phyloP scores from a whole-genome alignment of 345 rosid genomes.

The Streptanthus diversifolius region DNA sequence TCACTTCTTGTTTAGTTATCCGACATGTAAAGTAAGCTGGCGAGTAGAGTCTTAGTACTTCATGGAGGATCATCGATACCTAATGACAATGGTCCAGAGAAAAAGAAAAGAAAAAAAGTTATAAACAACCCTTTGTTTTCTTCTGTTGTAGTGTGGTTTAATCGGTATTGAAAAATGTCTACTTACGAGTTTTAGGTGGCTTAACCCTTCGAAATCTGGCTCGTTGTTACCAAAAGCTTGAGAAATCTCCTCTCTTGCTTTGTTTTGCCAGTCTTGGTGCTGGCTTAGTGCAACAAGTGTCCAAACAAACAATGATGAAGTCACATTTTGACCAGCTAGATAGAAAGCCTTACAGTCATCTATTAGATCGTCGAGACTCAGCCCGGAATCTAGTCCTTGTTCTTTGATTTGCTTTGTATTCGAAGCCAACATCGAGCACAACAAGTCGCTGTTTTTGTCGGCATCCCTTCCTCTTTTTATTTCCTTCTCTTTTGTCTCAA shows the following conservation, averaged over 20 bases:
- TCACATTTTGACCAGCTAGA: constrained; percentile 65
- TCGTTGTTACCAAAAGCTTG: constrained; percentile 36
- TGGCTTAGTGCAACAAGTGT: constrained; percentile 44
- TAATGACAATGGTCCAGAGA: neutral
- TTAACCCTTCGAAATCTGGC: constrained; percentile 41
- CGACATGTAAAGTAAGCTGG: constrained; percentile 37
- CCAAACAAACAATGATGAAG: constrained; percentile 53
- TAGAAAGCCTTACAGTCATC: constrained; percentile 68
- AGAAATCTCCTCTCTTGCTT: constrained; percentile 50
- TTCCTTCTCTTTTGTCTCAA: constrained; percentile 35
- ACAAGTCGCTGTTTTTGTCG: constrained; percentile 33
- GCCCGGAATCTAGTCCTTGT: constrained; percentile 33
- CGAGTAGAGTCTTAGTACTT: constrained; percentile 35
- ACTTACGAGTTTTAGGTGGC: constrained; percentile 38
- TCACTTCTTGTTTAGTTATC: constrained; percentile 34
- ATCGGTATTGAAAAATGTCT: neutral
- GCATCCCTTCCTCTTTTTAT: constrained; percentile 31
- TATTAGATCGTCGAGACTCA: constrained; percentile 38
- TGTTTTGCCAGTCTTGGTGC: constrained; percentile 56
- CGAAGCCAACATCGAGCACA: constrained; percentile 35
- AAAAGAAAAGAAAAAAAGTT: neutral
- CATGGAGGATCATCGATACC: constrained; percentile 39
- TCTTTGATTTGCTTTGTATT: constrained; percentile 25
- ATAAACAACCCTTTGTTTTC: neutral
- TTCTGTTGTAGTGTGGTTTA: neutral